Evolutionary conservation across 2,329 filamentous ascomycete species (phyloP), one percentile per base, ranked within the genome.

Genomic region (Lizonia empirigonia): DNA sequence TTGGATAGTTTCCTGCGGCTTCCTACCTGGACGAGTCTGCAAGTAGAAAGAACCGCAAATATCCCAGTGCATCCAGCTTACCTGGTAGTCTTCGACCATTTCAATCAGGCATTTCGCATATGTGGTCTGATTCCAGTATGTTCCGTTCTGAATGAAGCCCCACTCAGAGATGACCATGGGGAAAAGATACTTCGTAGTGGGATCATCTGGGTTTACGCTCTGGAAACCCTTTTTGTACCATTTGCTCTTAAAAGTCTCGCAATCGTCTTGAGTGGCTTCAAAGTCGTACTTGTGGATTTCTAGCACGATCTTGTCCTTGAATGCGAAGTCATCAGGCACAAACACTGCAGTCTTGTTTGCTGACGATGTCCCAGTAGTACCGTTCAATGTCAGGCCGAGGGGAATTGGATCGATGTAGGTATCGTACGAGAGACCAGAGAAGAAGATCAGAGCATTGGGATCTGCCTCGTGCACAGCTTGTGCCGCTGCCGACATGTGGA

Each of bases 21-120:
- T 58, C 13, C 67, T 55, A 5, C 55, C 53, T 7, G 67, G 67
- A 44, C 68, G 57, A 3, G 68, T 77, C 75, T 79, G 78, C 15
- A 69, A 55, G 30, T 68, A 69, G 30, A 64, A 69, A 33, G 62
- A 68, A 5, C 69, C 67, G 1, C 64, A 64, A 2, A 71, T 42
- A 32, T 68, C 66, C 68, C 66, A 71, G 19, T 70, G 64, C 46
- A 63, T 59, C 65, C 64, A 70, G 26, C 63, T 54, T 15, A 69
- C 61, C 41, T 67, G 45, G 30, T 67, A 71, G 20, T 68, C 62
- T 36, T 65, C 44, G 3, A 70, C 67, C 67, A 70, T 70, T 38
- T 70, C 64, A 7, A 69, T 53, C 32, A 68, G 39, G 33, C 67
- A 71, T 35, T 54, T 64, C 4, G 63, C 65, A 39, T 71, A 70